Evolutionary conservation across 805 yeast genomes (phyloP).

Genomic region (Geotrichum ghanense): DNA sequence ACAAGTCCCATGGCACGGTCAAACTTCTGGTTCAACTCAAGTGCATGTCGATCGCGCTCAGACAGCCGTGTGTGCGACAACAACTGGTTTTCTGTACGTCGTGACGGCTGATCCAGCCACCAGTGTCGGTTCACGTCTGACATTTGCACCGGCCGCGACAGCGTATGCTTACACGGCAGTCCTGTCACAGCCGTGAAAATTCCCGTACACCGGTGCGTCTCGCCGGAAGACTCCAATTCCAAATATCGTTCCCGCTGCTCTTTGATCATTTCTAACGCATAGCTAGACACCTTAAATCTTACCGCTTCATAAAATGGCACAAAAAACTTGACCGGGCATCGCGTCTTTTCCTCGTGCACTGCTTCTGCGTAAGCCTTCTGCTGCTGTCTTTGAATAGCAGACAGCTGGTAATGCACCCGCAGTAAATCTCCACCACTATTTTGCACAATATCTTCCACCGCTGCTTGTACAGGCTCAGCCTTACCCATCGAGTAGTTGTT

Average conservation of each 20-base stretch:
- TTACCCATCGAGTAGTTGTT: slow-evolving; percentile 1
- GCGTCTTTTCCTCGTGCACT: not conserved
- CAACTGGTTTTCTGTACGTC: not conserved
- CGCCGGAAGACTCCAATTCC: not conserved
- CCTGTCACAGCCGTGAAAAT: not conserved
- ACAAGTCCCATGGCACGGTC: not conserved
- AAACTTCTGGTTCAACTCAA: not conserved
- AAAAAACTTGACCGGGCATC: not conserved
- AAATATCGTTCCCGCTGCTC: slow-evolving; percentile 1
- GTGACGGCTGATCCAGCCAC: not conserved
- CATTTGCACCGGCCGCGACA: slow-evolving; percentile 1
- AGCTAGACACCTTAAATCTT: not conserved
- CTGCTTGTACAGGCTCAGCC: not conserved
- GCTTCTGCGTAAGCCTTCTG: not conserved
- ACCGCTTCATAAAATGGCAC: not conserved
- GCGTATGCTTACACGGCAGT: not conserved
- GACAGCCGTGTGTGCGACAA: not conserved
- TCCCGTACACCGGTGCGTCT: not conserved
- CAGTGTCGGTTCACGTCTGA: not conserved
- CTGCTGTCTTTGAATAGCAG: not conserved
- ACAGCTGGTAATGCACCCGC: not conserved
- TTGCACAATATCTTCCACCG: not conserved
- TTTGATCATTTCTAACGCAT: not conserved
- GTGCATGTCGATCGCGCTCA: not conserved
- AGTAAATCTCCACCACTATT: not conserved